Conservation (phyloP, 2,329 filamentous ascomycete species). For the Botrytis porri region DNA sequence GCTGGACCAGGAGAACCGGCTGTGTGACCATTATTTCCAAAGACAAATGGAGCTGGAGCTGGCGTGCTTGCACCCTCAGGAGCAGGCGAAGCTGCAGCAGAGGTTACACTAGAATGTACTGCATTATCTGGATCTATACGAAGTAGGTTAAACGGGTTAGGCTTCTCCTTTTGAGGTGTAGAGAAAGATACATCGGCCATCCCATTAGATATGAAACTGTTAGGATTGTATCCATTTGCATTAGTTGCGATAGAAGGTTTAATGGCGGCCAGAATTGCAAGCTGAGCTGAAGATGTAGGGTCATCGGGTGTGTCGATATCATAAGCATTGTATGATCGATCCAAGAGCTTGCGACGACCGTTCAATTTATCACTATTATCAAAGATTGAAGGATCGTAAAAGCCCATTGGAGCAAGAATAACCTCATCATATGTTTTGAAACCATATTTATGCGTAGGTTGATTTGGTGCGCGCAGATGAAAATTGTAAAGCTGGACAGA, state of each 20-base stretch:
- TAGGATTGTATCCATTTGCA: constrained; percentile 41
- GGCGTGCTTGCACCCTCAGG: constrained; percentile 72
- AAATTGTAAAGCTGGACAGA: constrained; percentile 87
- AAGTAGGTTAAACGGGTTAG: constrained; percentile 67
- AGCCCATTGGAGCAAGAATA: constrained; percentile 91
- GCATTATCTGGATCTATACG: constrained; percentile 60
- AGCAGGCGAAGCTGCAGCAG: constrained; percentile 81
- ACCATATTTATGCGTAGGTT: constrained; percentile 86
- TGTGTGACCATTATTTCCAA: constrained; percentile 32
- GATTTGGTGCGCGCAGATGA: constrained; percentile 81
- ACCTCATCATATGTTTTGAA: constrained; percentile 98
- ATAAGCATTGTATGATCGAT: constrained; percentile 89
- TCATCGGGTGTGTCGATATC: constrained; percentile 86
- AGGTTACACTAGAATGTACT: constrained; percentile 72
- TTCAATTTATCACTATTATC: constrained; percentile 77
- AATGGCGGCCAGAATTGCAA: constrained; percentile 59
- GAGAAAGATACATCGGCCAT: constrained; percentile 45
- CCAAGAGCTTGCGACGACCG: constrained; percentile 76
- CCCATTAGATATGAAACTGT: constrained; percentile 39
- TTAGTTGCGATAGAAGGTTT: constrained; percentile 54
- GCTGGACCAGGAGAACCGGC: constrained; percentile 35
- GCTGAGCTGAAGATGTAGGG: constrained; percentile 79
- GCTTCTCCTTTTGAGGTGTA: constrained; percentile 60
- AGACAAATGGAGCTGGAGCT: constrained; percentile 56
- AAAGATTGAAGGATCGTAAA: constrained; percentile 85